These are phyloP conservation scores for Falciphora oryzae DNA, from an alignment of 2,329 filamentous ascomycete species.

Conservation along the genomic window DNA sequence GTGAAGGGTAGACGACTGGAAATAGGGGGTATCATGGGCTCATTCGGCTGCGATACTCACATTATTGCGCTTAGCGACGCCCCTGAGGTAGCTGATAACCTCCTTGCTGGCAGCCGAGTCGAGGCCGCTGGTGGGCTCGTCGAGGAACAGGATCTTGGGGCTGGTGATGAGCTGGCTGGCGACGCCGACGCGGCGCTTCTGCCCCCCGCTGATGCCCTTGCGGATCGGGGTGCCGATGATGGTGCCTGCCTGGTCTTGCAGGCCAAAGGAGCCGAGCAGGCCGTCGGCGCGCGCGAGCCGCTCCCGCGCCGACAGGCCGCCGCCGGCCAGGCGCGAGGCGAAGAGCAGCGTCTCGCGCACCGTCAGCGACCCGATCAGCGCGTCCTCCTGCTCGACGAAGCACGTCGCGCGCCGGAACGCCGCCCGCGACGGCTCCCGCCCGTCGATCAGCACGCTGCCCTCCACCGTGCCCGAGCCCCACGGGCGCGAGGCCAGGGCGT, in stretches of 20 bases:
- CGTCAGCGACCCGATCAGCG: slow-evolving; percentile 73
- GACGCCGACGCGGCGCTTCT: slow-evolving; percentile 75
- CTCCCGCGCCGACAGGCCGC: slow-evolving; percentile 47
- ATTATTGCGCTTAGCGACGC: slow-evolving; percentile 60
- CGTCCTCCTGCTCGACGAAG: slow-evolving; percentile 87
- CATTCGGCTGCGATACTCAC: slow-evolving; percentile 30
- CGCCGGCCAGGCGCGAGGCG: slow-evolving; percentile 61
- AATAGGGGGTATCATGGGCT: no score
- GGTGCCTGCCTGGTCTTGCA: slow-evolving; percentile 61
- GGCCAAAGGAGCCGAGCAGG: slow-evolving; percentile 67
- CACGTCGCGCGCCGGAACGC: slow-evolving; percentile 61
- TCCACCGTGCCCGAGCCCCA: slow-evolving; percentile 48
- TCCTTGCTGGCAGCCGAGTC: slow-evolving; percentile 74
- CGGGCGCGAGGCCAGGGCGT: slow-evolving; percentile 61
- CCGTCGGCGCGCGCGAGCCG: slow-evolving; percentile 57
- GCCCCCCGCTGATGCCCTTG: slow-evolving; percentile 79
- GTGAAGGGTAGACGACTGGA: no score
- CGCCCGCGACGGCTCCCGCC: slow-evolving; percentile 41
- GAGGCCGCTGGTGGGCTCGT: slow-evolving; percentile 78
- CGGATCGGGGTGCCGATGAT: slow-evolving; percentile 76
- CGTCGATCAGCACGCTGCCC: slow-evolving; percentile 58
- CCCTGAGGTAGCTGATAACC: slow-evolving; percentile 67
- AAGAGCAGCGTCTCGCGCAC: slow-evolving; percentile 76
- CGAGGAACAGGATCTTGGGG: slow-evolving; percentile 75
- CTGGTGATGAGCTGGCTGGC: slow-evolving; percentile 76